Percentiles rank a stretch among this genome's conserved stretches.
phyloP scores from a whole-genome alignment of 2,329 filamentous ascomycete genomes.

The Emergomyces orientalis region DNA sequence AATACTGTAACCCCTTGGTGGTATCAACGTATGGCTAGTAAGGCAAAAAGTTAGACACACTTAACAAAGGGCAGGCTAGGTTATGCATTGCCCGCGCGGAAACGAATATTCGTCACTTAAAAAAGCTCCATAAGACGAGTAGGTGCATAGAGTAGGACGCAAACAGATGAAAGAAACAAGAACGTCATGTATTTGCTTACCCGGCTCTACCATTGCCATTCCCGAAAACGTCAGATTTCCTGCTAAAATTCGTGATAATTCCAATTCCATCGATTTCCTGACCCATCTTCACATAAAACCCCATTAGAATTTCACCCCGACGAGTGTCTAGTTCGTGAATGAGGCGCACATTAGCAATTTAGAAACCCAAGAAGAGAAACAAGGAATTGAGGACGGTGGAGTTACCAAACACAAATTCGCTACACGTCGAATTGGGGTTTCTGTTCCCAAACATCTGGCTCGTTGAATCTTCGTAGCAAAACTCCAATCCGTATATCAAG shows the following conservation, averaged over 20 bases:
- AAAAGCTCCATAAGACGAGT: too few species aligned
- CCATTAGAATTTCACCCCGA: constrained; percentile 75
- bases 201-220: constrained; percentile 68
- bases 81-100: background rate
- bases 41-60: constrained; percentile 3
- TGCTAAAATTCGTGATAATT: constrained; percentile 78
- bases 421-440: constrained; percentile 57
- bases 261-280: constrained; percentile 79
- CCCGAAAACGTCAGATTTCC: constrained; percentile 76
- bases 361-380: background rate
- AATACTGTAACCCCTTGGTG: constrained; percentile 79
- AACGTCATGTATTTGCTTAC: constrained; percentile 48
- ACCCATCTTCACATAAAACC: constrained; percentile 73
- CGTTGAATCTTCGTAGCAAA: constrained; percentile 79
- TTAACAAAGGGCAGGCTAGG: background rate
- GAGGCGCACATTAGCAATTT: constrained; percentile 3
- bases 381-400: background rate
- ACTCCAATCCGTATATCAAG: constrained; percentile 78
- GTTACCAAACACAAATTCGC: constrained; percentile 67
- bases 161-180: background rate
- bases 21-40: constrained; percentile 71
- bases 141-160: background rate
- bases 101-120: background rate
- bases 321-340: constrained; percentile 55
- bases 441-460: constrained; percentile 75